Conservation (phyloP, 139 green algal species). For the Chlorokybus atmophyticus region DNA sequence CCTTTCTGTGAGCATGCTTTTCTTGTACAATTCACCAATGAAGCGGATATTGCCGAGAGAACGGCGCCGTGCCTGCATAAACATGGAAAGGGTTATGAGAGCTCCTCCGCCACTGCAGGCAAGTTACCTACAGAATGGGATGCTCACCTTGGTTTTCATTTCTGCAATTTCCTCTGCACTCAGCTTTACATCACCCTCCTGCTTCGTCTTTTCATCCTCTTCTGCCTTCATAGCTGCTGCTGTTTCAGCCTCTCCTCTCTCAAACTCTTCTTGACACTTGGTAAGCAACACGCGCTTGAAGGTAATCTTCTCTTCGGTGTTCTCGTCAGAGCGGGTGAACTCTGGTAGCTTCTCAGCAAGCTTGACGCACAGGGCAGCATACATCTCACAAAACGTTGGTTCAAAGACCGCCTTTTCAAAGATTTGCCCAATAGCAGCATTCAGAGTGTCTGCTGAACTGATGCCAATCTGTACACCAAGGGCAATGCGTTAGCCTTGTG, state of each 20-base stretch:
- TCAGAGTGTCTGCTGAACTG: slow-evolving; percentile 57
- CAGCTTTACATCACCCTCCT: slow-evolving; percentile 15
- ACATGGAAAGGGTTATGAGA: no score
- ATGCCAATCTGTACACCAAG: slow-evolving; percentile 72
- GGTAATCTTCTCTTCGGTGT: slow-evolving; percentile 42
- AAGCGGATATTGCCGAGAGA: slow-evolving; percentile 97
- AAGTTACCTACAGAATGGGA: neutral
- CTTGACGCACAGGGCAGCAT: slow-evolving; percentile 63
- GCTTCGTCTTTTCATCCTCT: slow-evolving; percentile 16
- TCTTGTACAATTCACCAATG: slow-evolving; percentile 90
- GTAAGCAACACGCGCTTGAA: slow-evolving; percentile 86
- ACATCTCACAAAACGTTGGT: slow-evolving; percentile 88
- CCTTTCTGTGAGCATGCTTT: slow-evolving; percentile 85
- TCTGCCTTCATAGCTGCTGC: slow-evolving; percentile 15
- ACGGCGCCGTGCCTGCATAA: slow-evolving; percentile 31
- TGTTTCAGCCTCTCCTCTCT: slow-evolving; percentile 10
- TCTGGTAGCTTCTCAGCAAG: slow-evolving; percentile 8
- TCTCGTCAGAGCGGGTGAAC: slow-evolving; percentile 1
- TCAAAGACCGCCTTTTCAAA: slow-evolving; percentile 98
- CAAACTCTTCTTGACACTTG: slow-evolving; percentile 98
- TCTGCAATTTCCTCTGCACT: neutral
- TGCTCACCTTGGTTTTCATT: no score
- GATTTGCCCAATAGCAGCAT: slow-evolving; percentile 71
- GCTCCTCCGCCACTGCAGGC: no score
- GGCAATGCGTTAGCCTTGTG: no score